These are phyloP conservation scores for Pseudogymnoascus sp. DNA, from an alignment of 2,329 filamentous ascomycete genomes.

Conservation along the genomic window DNA sequence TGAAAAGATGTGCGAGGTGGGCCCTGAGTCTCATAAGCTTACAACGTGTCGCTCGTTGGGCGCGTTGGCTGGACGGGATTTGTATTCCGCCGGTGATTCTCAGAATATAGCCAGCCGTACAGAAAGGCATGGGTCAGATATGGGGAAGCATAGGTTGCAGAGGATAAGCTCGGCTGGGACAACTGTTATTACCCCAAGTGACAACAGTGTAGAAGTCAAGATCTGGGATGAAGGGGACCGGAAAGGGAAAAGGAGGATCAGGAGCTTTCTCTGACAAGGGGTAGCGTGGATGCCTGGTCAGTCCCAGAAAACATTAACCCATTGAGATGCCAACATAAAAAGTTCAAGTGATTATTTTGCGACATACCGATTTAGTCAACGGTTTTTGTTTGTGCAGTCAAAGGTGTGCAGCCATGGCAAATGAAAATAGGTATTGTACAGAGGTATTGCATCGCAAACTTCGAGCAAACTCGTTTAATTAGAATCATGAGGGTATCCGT, in stretches of 20 bases:
- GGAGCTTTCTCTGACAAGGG: slow-evolving; percentile 15
- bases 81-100: neutral
- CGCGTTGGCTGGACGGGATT: neutral
- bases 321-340: neutral
- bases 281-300: too few species aligned
- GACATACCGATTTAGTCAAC: neutral
- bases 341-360: neutral
- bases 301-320: neutral
- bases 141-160: slow-evolving; percentile 13
- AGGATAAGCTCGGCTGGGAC: slow-evolving; percentile 24
- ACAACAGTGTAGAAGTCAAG: slow-evolving; percentile 21
- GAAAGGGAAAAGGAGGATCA: slow-evolving; percentile 16
- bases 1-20: neutral
- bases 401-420: neutral
- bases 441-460: neutral
- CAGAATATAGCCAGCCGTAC: neutral
- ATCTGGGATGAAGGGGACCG: slow-evolving; percentile 8
- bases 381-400: neutral
- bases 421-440: neutral
- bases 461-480: slow-evolving; percentile 6
- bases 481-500: slow-evolving; percentile 5
- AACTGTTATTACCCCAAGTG: slow-evolving; percentile 21
- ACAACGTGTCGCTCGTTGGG: neutral
- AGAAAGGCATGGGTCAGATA: neutral
- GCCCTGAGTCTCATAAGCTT: neutral